Percentiles rank a stretch among this genome's conserved stretches.
phyloP scores from a whole-genome alignment of 2,329 filamentous ascomycete species.

The Fusarium anthophilum region DNA sequence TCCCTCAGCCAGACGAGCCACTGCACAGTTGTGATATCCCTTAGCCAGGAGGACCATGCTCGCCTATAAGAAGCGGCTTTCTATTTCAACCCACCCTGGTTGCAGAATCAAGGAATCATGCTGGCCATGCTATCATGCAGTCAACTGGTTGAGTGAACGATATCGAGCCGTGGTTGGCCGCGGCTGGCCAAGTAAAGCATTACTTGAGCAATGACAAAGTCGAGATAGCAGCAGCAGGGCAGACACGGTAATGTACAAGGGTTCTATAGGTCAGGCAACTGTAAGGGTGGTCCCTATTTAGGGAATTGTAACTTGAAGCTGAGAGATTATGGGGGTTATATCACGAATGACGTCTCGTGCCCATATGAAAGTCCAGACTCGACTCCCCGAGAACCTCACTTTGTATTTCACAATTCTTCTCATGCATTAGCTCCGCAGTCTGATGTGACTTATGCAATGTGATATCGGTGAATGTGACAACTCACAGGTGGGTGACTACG shows the following conservation, averaged over 20 bases:
- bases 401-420: constrained; percentile 1
- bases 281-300: not conserved
- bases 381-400: not conserved
- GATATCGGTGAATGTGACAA: constrained; percentile 6
- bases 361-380: not conserved
- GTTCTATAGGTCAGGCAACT: not conserved
- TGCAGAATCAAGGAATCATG: not conserved
- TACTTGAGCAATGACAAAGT: not conserved
- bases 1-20: not conserved
- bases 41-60: not conserved
- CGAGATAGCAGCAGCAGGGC: not conserved
- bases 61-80: not conserved
- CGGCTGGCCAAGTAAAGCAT: not conserved
- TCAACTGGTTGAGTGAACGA: not conserved
- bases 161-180: not conserved
- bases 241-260: not conserved
- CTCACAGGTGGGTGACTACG: not conserved
- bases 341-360: not conserved
- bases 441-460: constrained; percentile 8
- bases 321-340: not conserved
- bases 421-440: not conserved
- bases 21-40: not conserved
- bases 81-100: not conserved
- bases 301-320: not conserved
- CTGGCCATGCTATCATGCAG: not conserved